Evolutionary conservation across 2,329 filamentous ascomycete species (phyloP).

Genomic region (Mycosphaerella sp.): DNA sequence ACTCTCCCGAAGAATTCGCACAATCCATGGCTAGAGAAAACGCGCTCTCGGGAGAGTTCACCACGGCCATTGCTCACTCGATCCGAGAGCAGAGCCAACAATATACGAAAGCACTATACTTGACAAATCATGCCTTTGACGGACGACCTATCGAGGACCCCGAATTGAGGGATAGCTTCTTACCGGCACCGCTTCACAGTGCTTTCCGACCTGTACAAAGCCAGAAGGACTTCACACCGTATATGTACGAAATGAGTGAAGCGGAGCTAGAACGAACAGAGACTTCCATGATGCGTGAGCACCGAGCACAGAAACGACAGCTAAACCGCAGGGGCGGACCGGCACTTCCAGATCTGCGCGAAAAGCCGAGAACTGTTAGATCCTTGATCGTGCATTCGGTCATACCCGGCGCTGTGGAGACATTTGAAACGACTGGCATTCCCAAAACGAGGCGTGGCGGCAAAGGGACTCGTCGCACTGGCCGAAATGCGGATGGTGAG

Average conservation of each 20-base stretch:
- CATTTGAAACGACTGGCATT: constrained; percentile 76
- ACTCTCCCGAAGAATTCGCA: constrained; percentile 93
- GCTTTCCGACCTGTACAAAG: constrained; percentile 88
- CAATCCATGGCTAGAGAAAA: constrained; percentile 82
- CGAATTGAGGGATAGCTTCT: constrained; percentile 77
- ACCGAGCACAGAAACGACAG: constrained; percentile 88
- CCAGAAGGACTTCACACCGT: constrained; percentile 89
- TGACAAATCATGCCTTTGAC: constrained; percentile 90
- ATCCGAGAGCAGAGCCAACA: constrained; percentile 94
- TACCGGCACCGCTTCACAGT: constrained; percentile 72
- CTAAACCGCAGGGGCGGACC: constrained; percentile 91
- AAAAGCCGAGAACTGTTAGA: constrained; percentile 85
- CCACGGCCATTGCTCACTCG: constrained; percentile 93
- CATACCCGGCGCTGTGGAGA: constrained; percentile 75
- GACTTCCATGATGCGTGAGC: constrained; percentile 86
- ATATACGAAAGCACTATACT: constrained; percentile 88
- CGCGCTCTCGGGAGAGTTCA: constrained; percentile 89
- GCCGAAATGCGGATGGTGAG: constrained; percentile 46
- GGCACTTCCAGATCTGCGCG: constrained; percentile 89
- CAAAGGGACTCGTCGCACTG: constrained; percentile 50
- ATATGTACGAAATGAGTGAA: constrained; percentile 89
- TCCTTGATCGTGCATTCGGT: constrained; percentile 90
- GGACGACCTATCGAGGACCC: constrained; percentile 88
- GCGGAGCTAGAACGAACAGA: constrained; percentile 85
- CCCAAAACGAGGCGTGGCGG: constrained; percentile 57